Evolutionary conservation across 164 flowering plant genomes (phyloP).

Genomic region (Nymphaea thermarum): DNA sequence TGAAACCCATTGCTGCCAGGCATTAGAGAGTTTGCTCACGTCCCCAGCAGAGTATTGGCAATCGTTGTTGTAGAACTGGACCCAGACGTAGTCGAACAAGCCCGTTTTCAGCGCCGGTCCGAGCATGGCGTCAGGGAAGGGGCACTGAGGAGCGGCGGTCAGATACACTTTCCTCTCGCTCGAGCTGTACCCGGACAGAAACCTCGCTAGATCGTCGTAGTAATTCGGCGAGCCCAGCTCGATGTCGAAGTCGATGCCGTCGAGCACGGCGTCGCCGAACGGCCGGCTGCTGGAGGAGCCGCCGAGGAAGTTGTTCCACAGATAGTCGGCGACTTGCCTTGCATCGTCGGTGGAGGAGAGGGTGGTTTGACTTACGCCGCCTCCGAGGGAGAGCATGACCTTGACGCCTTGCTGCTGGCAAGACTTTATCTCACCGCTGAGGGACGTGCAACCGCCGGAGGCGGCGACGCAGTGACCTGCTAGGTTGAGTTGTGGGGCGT

Average conservation of each 20-base stretch:
- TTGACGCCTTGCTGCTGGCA: slow-evolving; percentile 5
- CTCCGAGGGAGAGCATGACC: slow-evolving; percentile 6
- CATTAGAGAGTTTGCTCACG: neutral
- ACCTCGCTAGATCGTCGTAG: slow-evolving; percentile 6
- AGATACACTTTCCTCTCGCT: slow-evolving; percentile 7
- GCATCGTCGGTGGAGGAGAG: slow-evolving; percentile 4
- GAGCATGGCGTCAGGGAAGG: slow-evolving; percentile 6
- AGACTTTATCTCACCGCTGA: slow-evolving; percentile 4
- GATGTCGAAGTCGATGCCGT: slow-evolving; percentile 9
- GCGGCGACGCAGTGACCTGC: slow-evolving; percentile 2
- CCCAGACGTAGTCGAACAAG: slow-evolving; percentile 9
- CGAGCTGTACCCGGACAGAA: slow-evolving; percentile 1
- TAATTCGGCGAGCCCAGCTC: slow-evolving; percentile 2
- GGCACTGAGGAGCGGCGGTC: slow-evolving; percentile 7
- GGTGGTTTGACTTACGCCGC: slow-evolving; percentile 1
- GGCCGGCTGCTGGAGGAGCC: slow-evolving; percentile 5
- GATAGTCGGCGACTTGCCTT: slow-evolving; percentile 3
- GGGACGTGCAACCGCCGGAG: slow-evolving; percentile 2
- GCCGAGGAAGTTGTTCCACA: slow-evolving; percentile 8
- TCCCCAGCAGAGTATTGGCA: slow-evolving; percentile 5
- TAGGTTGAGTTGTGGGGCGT: slow-evolving; percentile 6
- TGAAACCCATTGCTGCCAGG: slow-evolving; percentile 4
- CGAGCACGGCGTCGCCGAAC: slow-evolving; percentile 6
- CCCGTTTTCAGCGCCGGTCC: slow-evolving; percentile 5
- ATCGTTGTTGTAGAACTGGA: slow-evolving; percentile 7